Evolutionary conservation across 768 basidiomycete species (phyloP).

Genomic region (Pleurotus tuber-regium): DNA sequence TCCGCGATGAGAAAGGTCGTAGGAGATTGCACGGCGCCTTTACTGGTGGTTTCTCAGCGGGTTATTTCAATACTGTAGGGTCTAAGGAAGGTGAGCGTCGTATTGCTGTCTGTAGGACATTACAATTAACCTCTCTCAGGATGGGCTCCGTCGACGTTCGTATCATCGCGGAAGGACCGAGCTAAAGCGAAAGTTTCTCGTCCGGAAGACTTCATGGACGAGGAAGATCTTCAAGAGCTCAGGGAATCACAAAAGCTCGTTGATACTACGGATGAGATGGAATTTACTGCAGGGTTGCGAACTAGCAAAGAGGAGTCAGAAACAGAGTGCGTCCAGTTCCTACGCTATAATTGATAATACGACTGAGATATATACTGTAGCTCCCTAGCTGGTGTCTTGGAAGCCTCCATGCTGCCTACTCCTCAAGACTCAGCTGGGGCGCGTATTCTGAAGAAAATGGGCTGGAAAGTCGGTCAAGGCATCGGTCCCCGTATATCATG

Average conservation of each 20-base stretch:
- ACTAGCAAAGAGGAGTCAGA: conserved; percentile 40
- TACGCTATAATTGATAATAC: neutral
- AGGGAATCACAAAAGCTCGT: conserved; percentile 72
- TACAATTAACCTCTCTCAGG: conserved; percentile 44
- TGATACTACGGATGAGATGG: conserved; percentile 79
- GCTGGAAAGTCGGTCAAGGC: conserved; percentile 91
- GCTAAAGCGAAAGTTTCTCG: conserved; percentile 58
- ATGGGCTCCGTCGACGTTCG: conserved; percentile 93
- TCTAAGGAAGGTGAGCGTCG: conserved; percentile 82
- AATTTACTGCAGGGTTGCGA: conserved; percentile 53
- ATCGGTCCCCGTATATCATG: conserved; percentile 87
- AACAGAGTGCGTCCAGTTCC: conserved; percentile 47
- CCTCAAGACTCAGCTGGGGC: conserved; percentile 81
- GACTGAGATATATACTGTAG: conserved; percentile 32
- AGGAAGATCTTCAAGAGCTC: conserved; percentile 88
- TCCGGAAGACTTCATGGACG: conserved; percentile 98
- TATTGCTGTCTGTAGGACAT: neutral
- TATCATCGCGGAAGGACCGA: conserved; percentile 81
- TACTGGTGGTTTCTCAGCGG: conserved; percentile 97
- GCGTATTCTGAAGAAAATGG: conserved; percentile 90
- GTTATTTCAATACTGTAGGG: conserved; percentile 95
- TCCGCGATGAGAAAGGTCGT: conserved; percentile 90
- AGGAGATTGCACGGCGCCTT: conserved; percentile 96
- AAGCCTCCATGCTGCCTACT: conserved; percentile 66
- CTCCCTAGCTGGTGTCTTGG: conserved; percentile 59